A percentile compares a stretch with the other conserved stretches of the same genome.
These are phyloP conservation scores for Violaceomyces palustris DNA, from an alignment of 1,284 basidiomycete genomes.

Conservation along the genomic window DNA sequence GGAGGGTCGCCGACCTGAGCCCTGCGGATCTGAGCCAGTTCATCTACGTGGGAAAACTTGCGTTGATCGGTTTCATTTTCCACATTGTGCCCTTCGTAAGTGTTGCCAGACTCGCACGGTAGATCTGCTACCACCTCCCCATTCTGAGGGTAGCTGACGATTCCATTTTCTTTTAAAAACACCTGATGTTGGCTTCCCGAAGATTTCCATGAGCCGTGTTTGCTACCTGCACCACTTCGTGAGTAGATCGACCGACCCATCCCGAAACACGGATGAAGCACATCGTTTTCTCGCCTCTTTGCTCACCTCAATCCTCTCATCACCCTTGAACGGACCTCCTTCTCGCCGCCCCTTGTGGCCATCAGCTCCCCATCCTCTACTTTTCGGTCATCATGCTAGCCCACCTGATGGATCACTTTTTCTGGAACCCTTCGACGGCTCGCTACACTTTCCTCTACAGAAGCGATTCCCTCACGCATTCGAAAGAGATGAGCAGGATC, in stretches of 20 bases:
- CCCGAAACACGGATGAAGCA: too few species aligned
- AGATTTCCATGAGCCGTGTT: constrained; percentile 55
- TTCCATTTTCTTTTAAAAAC: constrained; percentile 1
- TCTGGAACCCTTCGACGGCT: constrained; percentile 53
- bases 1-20: constrained; percentile 85
- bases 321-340: neutral
- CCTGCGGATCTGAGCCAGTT: constrained; percentile 87
- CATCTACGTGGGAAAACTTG: constrained; percentile 84
- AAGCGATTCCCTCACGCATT: neutral
- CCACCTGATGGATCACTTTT: constrained; percentile 84
- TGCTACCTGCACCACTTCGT: constrained; percentile 87
- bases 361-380: constrained; percentile 76
- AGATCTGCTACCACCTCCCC: constrained; percentile 5
- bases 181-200: neutral
- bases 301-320: neutral
- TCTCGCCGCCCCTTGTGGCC: neutral
- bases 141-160: too few species aligned
- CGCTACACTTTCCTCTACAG: constrained; percentile 26
- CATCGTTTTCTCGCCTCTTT: too few species aligned
- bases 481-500: neutral
- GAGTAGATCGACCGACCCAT: constrained; percentile 48
- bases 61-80: constrained; percentile 83
- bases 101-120: constrained; percentile 74
- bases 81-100: constrained; percentile 90
- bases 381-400: constrained; percentile 89